A percentile compares a stretch with the other conserved stretches of the same genome.
Evolutionary conservation across 2,329 filamentous ascomycete species (phyloP).

Genomic region (Orbilia oligospora): DNA sequence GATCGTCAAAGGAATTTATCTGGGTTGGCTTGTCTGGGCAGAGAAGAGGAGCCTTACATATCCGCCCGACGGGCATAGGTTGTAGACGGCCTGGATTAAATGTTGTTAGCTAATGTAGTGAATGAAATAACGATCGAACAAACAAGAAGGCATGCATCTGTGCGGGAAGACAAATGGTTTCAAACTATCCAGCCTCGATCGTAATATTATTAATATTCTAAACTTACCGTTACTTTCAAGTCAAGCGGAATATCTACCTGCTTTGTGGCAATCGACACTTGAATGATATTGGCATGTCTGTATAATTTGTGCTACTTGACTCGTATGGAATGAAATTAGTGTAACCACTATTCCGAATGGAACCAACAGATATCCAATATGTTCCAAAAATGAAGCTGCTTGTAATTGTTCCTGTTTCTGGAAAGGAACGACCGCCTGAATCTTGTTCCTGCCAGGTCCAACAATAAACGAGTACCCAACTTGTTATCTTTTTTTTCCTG

Average conservation of each 20-base stretch:
- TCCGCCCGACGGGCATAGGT: conserved; percentile 31
- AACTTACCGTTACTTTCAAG: conserved; percentile 34
- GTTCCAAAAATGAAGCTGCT: conserved; percentile 11
- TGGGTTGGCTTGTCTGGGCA: neutral
- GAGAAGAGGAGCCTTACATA: conserved; percentile 28
- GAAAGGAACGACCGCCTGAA: neutral
- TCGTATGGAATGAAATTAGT: conserved; percentile 24
- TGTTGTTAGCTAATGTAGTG: conserved; percentile 12
- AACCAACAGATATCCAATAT: conserved; percentile 44
- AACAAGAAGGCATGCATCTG: conserved; percentile 6
- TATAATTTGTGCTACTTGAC: conserved; percentile 21
- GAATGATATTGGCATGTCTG: neutral
- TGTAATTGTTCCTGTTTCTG: conserved; percentile 31
- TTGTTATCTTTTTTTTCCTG: conserved; percentile 23
- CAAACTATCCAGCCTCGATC: conserved; percentile 21
- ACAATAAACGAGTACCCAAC: conserved; percentile 37
- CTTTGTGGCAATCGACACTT: conserved; percentile 1
- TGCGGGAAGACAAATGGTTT: conserved; percentile 40
- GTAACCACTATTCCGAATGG: conserved; percentile 58
- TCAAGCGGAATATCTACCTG: conserved; percentile 23
- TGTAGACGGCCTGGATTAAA: neutral
- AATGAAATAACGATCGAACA: neutral
- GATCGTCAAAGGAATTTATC: conserved; percentile 5
- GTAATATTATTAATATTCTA: conserved; percentile 9
- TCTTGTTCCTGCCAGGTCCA: conserved; percentile 8